Conservation (phyloP, 2,329 filamentous ascomycete genomes). For the Venturia asperata region DNA sequence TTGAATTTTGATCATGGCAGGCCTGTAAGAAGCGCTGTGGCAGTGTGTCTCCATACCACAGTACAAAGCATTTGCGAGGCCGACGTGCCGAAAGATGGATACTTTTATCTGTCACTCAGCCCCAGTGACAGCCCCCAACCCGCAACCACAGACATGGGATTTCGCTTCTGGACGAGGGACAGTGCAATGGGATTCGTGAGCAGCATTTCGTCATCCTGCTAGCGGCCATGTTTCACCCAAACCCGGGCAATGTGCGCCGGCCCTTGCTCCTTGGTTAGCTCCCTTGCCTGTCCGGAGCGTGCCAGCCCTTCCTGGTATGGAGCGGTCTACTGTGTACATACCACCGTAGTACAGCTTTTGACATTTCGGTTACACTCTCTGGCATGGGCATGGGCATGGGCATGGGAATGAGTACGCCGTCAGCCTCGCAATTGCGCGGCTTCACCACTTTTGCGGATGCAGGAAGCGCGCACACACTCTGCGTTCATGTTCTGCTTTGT, state of each 20-base stretch:
- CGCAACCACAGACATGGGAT: background rate
- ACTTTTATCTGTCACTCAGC: background rate
- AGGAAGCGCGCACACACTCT: background rate
- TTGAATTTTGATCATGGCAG: too few relatives aligned
- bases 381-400: background rate
- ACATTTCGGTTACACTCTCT: background rate
- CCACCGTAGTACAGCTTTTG: background rate
- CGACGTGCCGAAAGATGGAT: too few relatives aligned
- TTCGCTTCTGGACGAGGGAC: background rate
- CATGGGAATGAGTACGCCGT: background rate
- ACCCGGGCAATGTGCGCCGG: background rate
- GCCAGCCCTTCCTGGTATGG: background rate
- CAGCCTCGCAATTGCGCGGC: background rate
- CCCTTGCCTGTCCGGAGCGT: background rate
- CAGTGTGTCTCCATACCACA: too few relatives aligned
- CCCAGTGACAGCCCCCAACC: too few relatives aligned
- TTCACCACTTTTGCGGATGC: background rate
- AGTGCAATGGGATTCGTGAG: background rate
- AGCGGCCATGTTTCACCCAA: background rate
- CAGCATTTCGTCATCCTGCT: constrained; percentile 12
- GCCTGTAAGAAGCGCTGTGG: too few relatives aligned
- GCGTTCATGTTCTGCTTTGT: too few relatives aligned
- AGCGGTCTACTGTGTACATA: background rate
- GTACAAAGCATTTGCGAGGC: too few relatives aligned
- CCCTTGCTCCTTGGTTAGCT: too few relatives aligned